Conservation (phyloP, 179 eudicot genomes). For the Amaranthus tricolor region DNA sequence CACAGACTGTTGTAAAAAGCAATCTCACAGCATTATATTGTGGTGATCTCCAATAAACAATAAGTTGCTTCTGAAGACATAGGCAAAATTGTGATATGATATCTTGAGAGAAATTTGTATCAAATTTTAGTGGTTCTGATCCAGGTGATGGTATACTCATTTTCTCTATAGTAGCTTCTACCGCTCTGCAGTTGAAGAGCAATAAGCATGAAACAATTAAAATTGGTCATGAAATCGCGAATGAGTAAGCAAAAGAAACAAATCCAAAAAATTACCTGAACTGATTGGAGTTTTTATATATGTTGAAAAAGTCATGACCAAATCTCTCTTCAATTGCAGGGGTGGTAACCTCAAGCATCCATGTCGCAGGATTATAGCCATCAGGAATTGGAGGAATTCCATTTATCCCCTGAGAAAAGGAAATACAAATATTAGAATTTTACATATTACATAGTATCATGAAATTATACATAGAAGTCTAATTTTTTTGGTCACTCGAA, state of each 20-base stretch:
- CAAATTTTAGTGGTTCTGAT: conserved; percentile 55
- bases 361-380: conserved; percentile 92
- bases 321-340: conserved; percentile 71
- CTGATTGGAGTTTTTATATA: conserved; percentile 65
- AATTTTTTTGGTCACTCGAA: neutral
- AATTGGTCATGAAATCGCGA: neutral
- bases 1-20: conserved; percentile 59
- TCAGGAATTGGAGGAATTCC: conserved; percentile 70
- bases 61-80: conserved; percentile 76
- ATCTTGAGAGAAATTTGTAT: conserved; percentile 54
- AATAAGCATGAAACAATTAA: conserved; percentile 1
- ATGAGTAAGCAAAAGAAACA: neutral
- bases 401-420: conserved; percentile 43
- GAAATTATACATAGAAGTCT: neutral
- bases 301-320: conserved; percentile 64
- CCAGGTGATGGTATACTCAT: conserved; percentile 56
- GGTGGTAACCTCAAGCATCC: conserved; percentile 96
- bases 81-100: conserved; percentile 52
- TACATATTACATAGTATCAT: neutral
- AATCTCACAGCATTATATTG: conserved; percentile 82
- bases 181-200: conserved; percentile 40
- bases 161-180: conserved; percentile 58
- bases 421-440: neutral
- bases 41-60: conserved; percentile 92
- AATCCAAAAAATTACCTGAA: conserved; percentile 44